Evolutionary conservation across 371 early-diverging fungal genomes (phyloP).

Genomic region (Basidiobolus meristosporus): DNA sequence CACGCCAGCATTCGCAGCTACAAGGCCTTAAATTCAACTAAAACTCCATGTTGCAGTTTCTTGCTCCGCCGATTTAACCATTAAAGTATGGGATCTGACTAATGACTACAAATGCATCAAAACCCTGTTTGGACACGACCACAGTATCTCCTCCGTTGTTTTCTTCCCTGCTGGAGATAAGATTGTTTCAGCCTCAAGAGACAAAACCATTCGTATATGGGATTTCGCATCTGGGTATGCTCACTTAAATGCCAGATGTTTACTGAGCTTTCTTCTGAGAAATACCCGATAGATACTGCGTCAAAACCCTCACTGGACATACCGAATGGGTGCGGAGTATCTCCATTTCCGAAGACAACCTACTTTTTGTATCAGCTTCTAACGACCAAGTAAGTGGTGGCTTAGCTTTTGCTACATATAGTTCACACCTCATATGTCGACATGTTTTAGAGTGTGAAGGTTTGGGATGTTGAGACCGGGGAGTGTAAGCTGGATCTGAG

Average conservation of each 20-base stretch:
- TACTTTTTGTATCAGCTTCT: conserved; percentile 47
- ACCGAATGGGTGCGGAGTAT: conserved; percentile 74
- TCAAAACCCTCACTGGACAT: conserved; percentile 59
- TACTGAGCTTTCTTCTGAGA: not conserved
- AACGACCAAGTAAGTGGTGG: conserved; percentile 55
- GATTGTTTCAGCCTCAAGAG: conserved; percentile 69
- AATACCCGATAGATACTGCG: conserved; percentile 36
- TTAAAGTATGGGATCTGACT: conserved; percentile 77
- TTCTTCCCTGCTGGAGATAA: conserved; percentile 56
- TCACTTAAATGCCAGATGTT: not conserved
- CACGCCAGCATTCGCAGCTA: not conserved
- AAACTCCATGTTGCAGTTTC: conserved; percentile 29
- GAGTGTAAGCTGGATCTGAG: conserved; percentile 56
- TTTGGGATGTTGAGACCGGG: conserved; percentile 62
- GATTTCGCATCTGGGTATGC: conserved; percentile 61
- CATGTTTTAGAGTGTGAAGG: conserved; percentile 37
- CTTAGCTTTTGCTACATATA: not conserved
- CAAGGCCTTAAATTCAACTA: not conserved
- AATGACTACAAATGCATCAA: conserved; percentile 70
- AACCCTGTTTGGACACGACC: conserved; percentile 82
- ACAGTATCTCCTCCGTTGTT: conserved; percentile 64
- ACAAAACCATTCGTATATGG: conserved; percentile 81
- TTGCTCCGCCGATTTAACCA: conserved; percentile 73
- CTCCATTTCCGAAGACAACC: conserved; percentile 45
- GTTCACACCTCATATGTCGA: not conserved